Percentiles rank a stretch among this genome's conserved stretches.
Conservation (phyloP, 768 basidiomycete genomes). For the Phaeolepiota aurea region DNA sequence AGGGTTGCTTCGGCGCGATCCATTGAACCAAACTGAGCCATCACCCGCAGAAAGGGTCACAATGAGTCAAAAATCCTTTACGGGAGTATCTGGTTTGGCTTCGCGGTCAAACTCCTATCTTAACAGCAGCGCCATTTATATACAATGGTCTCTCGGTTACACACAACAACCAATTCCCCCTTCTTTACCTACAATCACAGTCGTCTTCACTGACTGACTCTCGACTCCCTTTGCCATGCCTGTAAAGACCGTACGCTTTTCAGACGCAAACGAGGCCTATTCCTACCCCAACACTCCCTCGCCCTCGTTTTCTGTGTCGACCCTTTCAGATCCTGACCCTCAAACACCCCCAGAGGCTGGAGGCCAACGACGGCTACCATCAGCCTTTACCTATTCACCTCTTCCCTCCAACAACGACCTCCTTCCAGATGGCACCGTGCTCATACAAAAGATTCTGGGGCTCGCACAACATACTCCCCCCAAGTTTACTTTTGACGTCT, state of each 20-base stretch:
- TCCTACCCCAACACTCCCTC: constrained; percentile 4
- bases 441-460: neutral
- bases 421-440: neutral
- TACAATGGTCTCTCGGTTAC: too few relatives aligned
- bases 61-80: too few relatives aligned
- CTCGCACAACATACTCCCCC: neutral
- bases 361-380: neutral
- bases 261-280: constrained; percentile 2
- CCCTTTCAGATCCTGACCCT: constrained; percentile 4
- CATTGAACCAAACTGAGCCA: too few relatives aligned
- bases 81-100: too few relatives aligned
- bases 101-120: too few relatives aligned
- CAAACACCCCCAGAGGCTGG: constrained; percentile 6
- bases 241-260: constrained; percentile 3
- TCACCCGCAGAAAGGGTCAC: too few relatives aligned
- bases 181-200: too few relatives aligned
- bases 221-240: constrained; percentile 2
- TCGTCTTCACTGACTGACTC: neutral
- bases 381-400: neutral
- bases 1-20: too few relatives aligned
- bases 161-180: too few relatives aligned
- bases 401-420: neutral
- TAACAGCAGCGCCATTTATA: too few relatives aligned
- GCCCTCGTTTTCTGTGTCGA: constrained; percentile 7
- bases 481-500: neutral